Percentiles rank a stretch among this genome's conserved stretches.
Evolutionary conservation across 768 basidiomycete species (phyloP).

Genomic region (Trametes cubensis): DNA sequence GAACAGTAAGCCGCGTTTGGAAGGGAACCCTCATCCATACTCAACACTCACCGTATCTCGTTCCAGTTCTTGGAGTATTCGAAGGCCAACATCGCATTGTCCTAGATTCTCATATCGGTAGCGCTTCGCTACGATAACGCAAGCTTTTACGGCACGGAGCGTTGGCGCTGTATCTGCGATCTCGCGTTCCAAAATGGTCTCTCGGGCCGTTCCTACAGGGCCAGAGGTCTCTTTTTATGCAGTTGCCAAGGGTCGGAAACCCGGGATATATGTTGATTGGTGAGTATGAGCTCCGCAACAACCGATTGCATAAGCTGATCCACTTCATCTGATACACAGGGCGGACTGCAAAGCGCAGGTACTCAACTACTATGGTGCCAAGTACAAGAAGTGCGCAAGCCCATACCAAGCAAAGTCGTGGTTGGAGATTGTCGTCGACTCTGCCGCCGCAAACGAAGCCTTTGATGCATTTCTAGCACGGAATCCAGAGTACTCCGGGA

Average conservation of each 20-base stretch:
- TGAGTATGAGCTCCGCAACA: neutral
- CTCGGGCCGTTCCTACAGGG: neutral
- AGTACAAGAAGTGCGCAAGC: conserved; percentile 67
- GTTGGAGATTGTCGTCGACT: conserved; percentile 31
- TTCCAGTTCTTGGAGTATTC: too few species aligned
- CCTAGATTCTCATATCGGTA: too few species aligned
- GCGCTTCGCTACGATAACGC: too few species aligned
- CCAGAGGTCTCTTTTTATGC: conserved; percentile 12
- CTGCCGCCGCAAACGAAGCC: neutral
- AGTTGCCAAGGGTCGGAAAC: conserved; percentile 16
- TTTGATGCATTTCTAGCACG: neutral
- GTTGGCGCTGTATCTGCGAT: too few species aligned
- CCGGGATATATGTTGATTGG: conserved; percentile 15
- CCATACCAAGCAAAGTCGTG: conserved; percentile 61
- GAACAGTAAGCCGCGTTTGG: too few species aligned
- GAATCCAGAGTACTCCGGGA: neutral
- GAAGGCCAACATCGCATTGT: too few species aligned
- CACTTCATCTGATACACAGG: conserved; percentile 46
- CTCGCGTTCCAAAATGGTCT: neutral
- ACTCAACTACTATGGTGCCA: conserved; percentile 61
- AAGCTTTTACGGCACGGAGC: too few species aligned
- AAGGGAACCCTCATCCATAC: too few species aligned
- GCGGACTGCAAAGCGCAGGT: conserved; percentile 71
- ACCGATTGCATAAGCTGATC: neutral
- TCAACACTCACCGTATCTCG: too few species aligned